These are phyloP conservation scores for Geotrichum phurueaensis DNA, from an alignment of 1,139 yeast species.

Conservation along the genomic window DNA sequence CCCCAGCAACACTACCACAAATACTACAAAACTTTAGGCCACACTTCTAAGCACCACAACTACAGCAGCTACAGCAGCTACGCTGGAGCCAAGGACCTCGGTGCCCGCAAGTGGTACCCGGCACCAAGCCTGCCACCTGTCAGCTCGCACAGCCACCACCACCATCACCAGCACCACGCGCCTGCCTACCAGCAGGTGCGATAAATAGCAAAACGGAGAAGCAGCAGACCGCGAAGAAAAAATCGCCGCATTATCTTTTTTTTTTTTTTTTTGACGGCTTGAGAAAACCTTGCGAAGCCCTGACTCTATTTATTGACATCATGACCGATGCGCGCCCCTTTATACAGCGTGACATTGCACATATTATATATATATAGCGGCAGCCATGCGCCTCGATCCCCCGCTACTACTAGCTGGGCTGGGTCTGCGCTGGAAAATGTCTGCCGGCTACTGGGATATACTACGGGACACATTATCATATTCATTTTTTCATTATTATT, in stretches of 20 bases:
- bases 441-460: neutral
- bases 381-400: neutral
- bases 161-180: neutral
- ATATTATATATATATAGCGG: neutral
- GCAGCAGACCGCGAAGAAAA: neutral
- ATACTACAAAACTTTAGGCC: neutral
- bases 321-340: neutral
- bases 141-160: neutral
- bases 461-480: neutral
- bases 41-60: neutral
- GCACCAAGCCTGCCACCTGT: neutral
- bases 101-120: neutral
- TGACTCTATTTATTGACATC: neutral
- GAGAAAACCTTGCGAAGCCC: neutral
- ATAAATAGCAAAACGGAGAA: neutral
- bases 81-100: neutral
- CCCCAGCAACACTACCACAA: neutral
- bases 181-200: neutral
- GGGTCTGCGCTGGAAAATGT: neutral
- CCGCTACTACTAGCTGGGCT: neutral
- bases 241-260: neutral
- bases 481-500: neutral
- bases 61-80: neutral
- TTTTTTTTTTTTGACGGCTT: no score
- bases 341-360: neutral